Evolutionary conservation across 441 rosid genomes (phyloP).

Genomic region (Mallotus japonicus): DNA sequence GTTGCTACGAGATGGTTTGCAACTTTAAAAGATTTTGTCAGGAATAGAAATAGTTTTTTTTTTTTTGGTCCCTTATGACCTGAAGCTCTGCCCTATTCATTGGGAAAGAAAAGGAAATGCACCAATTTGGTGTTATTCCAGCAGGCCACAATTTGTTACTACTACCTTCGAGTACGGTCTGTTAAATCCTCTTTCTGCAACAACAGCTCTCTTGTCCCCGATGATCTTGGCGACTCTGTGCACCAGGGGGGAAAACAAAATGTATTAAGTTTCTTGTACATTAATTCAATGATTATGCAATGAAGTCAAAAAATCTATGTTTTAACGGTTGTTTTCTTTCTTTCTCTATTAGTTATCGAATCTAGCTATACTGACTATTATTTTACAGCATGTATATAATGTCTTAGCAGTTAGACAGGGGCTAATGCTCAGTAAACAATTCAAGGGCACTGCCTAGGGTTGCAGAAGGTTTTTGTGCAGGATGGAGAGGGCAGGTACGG

Average conservation of each 20-base stretch:
- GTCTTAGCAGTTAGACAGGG: no score
- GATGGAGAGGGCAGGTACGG: neutral
- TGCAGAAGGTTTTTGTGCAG: neutral
- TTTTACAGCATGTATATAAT: no score
- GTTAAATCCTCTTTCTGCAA: conserved; percentile 87
- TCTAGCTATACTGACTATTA: no score
- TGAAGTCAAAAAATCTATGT: neutral
- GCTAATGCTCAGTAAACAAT: no score
- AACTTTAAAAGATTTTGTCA: conserved; percentile 5
- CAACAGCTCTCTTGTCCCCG: conserved; percentile 88
- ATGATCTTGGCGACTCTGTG: conserved; percentile 78
- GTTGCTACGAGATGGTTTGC: neutral
- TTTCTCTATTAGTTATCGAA: no score
- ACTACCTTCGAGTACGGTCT: conserved; percentile 78
- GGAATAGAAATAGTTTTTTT: conserved; percentile 14
- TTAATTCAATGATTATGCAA: neutral
- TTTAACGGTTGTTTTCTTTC: no score
- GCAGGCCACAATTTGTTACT: conserved; percentile 68
- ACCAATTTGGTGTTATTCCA: conserved; percentile 31
- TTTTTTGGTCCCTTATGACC: no score
- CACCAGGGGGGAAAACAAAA: conserved; percentile 13
- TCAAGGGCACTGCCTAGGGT: neutral
- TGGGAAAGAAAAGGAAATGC: neutral
- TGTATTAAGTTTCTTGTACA: neutral
- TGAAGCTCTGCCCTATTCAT: conserved; percentile 4